A percentile compares a stretch with the other conserved stretches of the same genome.
Evolutionary conservation across 2,329 filamentous ascomycete genomes (phyloP).

Genomic region (Penicillium sp.): DNA sequence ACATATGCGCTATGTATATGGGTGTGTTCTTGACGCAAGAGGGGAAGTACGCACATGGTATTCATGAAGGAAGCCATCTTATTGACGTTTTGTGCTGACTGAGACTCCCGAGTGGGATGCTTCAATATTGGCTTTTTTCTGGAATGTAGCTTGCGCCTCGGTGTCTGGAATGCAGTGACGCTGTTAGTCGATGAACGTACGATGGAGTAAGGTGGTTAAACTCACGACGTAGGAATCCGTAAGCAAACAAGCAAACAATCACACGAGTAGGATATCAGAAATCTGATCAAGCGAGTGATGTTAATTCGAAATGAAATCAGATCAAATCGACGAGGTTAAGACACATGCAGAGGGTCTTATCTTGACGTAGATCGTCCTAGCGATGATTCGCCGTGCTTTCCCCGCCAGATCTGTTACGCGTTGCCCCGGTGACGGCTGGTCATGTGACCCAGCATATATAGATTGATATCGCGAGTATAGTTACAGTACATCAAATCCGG

Average conservation of each 20-base stretch:
- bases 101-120: not conserved
- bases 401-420: conserved; percentile 3
- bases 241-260: too few species aligned
- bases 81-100: not conserved
- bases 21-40: conserved; percentile 19
- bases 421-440: conserved; percentile 10
- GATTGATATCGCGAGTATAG: not conserved
- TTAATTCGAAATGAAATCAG: not conserved
- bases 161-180: conserved; percentile 8
- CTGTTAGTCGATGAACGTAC: not conserved
- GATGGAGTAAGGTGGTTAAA: not conserved
- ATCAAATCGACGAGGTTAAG: not conserved
- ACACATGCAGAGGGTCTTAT: not conserved
- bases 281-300: not conserved
- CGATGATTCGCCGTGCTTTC: not conserved
- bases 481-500: not conserved
- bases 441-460: conserved; percentile 7
- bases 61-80: conserved; percentile 74
- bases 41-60: conserved; percentile 64
- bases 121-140: not conserved
- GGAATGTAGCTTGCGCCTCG: conserved; percentile 5
- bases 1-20: conserved; percentile 5
- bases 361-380: not conserved
- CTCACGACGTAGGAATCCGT: not conserved
- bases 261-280: not conserved